These are phyloP conservation scores for Sclerotinia trifoliorum DNA, from an alignment of 2,329 filamentous ascomycete species.

Conservation along the genomic window DNA sequence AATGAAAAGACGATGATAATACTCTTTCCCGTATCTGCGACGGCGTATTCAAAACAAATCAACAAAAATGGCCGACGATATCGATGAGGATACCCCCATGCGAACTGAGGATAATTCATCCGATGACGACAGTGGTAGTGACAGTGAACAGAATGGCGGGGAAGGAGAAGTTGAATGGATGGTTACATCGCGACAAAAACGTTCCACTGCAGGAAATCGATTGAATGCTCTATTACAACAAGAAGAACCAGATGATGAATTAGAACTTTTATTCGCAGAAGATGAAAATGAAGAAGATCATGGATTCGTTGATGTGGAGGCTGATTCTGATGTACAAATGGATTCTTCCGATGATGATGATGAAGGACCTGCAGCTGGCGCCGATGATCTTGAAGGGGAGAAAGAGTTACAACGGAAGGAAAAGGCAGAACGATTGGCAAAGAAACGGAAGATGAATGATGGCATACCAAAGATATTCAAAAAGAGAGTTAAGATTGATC, in stretches of 20 bases:
- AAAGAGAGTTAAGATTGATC: constrained; percentile 75
- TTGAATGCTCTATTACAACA: constrained; percentile 76
- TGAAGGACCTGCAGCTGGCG: constrained; percentile 59
- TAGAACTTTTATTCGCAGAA: constrained; percentile 75
- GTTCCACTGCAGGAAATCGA: constrained; percentile 80
- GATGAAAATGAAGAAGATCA: constrained; percentile 59
- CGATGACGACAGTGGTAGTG: constrained; percentile 25
- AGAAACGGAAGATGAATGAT: constrained; percentile 80
- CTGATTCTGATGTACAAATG: constrained; percentile 75
- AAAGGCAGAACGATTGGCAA: constrained; percentile 63
- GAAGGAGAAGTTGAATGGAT: constrained; percentile 60
- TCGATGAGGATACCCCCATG: constrained; percentile 27
- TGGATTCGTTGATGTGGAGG: constrained; percentile 67
- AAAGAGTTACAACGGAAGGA: constrained; percentile 78
- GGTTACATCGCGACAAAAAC: constrained; percentile 69
- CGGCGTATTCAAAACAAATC: not conserved
- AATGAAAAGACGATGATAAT: not conserved
- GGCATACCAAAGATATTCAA: constrained; percentile 68
- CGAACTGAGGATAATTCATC: constrained; percentile 28
- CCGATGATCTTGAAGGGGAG: constrained; percentile 75
- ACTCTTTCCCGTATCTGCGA: not conserved
- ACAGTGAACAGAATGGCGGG: constrained; percentile 24
- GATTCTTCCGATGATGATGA: constrained; percentile 84
- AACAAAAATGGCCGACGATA: constrained; percentile 25
- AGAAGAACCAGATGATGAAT: constrained; percentile 60